Evolutionary conservation across 331 rosid genomes (phyloP).

Genomic region (Quercus lobata): DNA sequence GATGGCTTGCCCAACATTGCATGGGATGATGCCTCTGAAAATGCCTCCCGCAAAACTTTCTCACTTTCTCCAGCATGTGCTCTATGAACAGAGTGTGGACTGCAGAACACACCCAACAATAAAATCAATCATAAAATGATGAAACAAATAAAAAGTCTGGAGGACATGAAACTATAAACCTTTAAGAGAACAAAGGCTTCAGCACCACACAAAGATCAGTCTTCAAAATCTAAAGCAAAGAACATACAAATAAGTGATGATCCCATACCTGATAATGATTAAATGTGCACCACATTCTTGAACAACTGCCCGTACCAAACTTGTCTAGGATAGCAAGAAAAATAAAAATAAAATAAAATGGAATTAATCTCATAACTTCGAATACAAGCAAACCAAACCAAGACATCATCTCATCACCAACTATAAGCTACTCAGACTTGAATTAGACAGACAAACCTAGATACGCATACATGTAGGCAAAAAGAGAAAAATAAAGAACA

Average conservation of each 20-base stretch:
- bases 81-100: slow-evolving; percentile 74
- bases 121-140: slow-evolving; percentile 7
- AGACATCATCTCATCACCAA: background rate
- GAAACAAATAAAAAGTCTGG: slow-evolving; percentile 6
- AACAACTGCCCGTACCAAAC: slow-evolving; percentile 87
- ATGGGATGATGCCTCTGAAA: slow-evolving; percentile 65
- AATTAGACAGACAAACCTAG: background rate
- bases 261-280: slow-evolving; percentile 57
- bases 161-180: background rate
- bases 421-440: background rate
- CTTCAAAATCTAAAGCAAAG: background rate
- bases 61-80: slow-evolving; percentile 84
- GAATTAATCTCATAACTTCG: slow-evolving; percentile 15
- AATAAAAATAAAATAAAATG: background rate
- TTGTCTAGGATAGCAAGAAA: slow-evolving; percentile 46
- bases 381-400: background rate
- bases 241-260: background rate
- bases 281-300: slow-evolving; percentile 79
- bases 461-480: background rate
- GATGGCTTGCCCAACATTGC: slow-evolving; percentile 55
- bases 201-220: background rate
- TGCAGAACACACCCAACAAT: slow-evolving; percentile 25
- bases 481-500: background rate
- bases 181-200: background rate
- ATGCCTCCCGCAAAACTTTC: slow-evolving; percentile 71